Evolutionary conservation across 495 filamentous ascomycete genomes (phyloP).

Genomic region (Bathelium albidoporum): DNA sequence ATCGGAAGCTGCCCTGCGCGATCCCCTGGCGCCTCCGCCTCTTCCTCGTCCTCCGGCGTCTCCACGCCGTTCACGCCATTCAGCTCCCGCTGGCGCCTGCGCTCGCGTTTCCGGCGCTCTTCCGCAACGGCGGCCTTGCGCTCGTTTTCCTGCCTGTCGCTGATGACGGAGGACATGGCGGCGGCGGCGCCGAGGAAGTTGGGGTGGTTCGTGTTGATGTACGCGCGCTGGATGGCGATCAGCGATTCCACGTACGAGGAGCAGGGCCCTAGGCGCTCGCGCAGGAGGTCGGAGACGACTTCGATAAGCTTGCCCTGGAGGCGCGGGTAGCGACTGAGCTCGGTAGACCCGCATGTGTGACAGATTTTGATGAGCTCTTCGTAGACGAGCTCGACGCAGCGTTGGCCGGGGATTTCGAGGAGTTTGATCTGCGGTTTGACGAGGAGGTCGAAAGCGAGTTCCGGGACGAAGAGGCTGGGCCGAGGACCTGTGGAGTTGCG

Average conservation of each 20-base stretch:
- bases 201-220: conserved; percentile 99
- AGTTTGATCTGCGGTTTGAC: conserved; percentile 99
- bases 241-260: conserved; percentile 89
- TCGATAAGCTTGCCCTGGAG: conserved; percentile 96
- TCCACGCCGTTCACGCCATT: conserved; percentile 64
- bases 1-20: conserved; percentile 45
- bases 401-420: conserved; percentile 86
- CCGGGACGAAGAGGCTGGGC: conserved; percentile 91
- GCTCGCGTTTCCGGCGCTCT: conserved; percentile 74
- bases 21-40: conserved; percentile 35
- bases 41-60: conserved; percentile 61
- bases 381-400: conserved; percentile 96
- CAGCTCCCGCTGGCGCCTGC: conserved; percentile 68
- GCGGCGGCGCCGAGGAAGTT: conserved; percentile 96
- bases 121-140: conserved; percentile 68
- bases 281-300: conserved; percentile 90
- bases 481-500: conserved; percentile 95
- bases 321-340: conserved; percentile 82
- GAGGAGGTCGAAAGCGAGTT: conserved; percentile 92
- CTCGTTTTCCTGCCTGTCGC: conserved; percentile 87
- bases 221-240: conserved; percentile 93
- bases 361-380: conserved; percentile 99
- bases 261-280: conserved; percentile 81
- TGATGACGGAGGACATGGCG: conserved; percentile 95
- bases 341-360: conserved; percentile 93